phyloP scores from a whole-genome alignment of 169 alveolate species.

The Cryptosporidium muris region DNA sequence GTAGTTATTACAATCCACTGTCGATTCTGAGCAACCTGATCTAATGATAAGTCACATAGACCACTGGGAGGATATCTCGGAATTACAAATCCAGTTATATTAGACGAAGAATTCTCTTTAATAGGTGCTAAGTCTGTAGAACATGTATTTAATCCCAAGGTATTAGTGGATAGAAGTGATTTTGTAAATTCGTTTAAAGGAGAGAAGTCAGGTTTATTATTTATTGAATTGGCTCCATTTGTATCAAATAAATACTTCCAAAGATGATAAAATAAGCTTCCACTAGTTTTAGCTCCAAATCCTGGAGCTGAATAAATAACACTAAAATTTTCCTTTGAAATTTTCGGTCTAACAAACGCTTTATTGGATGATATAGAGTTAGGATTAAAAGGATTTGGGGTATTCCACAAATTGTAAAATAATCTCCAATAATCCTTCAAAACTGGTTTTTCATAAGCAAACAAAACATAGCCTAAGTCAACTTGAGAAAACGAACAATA shows the following conservation, averaged over 20 bases:
- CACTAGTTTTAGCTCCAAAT: conserved; percentile 38
- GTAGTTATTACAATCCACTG: conserved; percentile 61
- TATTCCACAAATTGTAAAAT: conserved; percentile 65
- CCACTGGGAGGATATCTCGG: conserved; percentile 59
- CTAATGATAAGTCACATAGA: conserved; percentile 35
- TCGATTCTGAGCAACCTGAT: conserved; percentile 38
- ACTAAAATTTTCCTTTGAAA: neutral
- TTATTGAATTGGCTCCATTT: neutral
- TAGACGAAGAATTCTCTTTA: conserved; percentile 1
- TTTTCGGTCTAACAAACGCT: neutral
- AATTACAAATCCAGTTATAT: neutral
- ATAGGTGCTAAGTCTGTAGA: too few relatives aligned
- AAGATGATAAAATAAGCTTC: conserved; percentile 27
- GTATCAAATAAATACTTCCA: conserved; percentile 53
- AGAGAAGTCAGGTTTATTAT: neutral
- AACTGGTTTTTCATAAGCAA: conserved; percentile 22
- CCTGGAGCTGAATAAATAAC: neutral
- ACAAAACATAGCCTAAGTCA: conserved; percentile 29
- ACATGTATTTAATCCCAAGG: too few relatives aligned
- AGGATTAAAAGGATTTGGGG: conserved; percentile 40
- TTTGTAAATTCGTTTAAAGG: neutral
- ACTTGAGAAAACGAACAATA: conserved; percentile 39
- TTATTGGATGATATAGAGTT: neutral
- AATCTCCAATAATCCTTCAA: conserved; percentile 19
- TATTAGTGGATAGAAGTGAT: neutral